Evolutionary conservation across 805 yeast genomes (phyloP).

Genomic region (Metschnikowia shivogae): DNA sequence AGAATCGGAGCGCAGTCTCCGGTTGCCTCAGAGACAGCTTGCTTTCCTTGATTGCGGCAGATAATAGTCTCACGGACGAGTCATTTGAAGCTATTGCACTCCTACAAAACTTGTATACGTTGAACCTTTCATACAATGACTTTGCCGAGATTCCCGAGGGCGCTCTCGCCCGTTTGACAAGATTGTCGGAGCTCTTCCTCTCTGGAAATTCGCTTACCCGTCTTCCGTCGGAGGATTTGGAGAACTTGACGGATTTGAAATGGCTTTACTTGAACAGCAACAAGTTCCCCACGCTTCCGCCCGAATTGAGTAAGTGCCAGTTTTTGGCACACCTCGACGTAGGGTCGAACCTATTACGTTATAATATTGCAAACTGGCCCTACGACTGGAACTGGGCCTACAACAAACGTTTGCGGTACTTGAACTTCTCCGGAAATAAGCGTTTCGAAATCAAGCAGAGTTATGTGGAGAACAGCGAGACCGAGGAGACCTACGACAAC

Average conservation of each 20-base stretch:
- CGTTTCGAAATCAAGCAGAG: slow-evolving; percentile 81
- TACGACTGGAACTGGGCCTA: slow-evolving; percentile 98
- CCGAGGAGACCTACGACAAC: slow-evolving; percentile 65
- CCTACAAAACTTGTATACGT: slow-evolving; percentile 51
- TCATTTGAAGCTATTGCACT: slow-evolving; percentile 64
- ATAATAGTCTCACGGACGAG: slow-evolving; percentile 77
- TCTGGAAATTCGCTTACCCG: slow-evolving; percentile 80
- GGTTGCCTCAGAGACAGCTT: slow-evolving; percentile 47
- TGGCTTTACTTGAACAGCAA: slow-evolving; percentile 76
- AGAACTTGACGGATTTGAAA: slow-evolving; percentile 51
- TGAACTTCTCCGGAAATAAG: slow-evolving; percentile 90
- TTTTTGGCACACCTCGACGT: slow-evolving; percentile 75
- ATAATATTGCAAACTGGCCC: slow-evolving; percentile 90
- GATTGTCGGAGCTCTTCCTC: slow-evolving; percentile 61
- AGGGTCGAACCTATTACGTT: slow-evolving; percentile 84
- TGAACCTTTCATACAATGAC: slow-evolving; percentile 83
- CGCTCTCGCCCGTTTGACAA: slow-evolving; percentile 52
- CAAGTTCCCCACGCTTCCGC: slow-evolving; percentile 79
- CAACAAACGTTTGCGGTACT: slow-evolving; percentile 67
- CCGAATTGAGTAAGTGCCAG: slow-evolving; percentile 71
- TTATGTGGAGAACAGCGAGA: slow-evolving; percentile 50
- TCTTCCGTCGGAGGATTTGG: slow-evolving; percentile 84
- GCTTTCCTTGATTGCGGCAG: slow-evolving; percentile 62
- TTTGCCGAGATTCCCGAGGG: slow-evolving; percentile 78
- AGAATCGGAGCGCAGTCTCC: neutral